A percentile compares a stretch with the other conserved stretches of the same genome.
phyloP scores from a whole-genome alignment of 169 alveolate species.

The Cryptosporidium tyzzeri region DNA sequence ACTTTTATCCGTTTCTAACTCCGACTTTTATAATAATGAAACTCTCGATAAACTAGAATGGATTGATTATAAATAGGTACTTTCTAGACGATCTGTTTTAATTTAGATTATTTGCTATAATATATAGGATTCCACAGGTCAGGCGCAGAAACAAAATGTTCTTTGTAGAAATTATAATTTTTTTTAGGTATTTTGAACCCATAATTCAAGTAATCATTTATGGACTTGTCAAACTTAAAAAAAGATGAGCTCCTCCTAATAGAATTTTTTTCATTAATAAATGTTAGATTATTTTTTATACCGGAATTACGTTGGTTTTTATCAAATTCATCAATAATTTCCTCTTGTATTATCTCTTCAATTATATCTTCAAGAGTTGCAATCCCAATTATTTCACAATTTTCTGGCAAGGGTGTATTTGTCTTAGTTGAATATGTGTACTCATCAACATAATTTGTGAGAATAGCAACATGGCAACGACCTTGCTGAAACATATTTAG shows the following conservation, averaged over 20 bases:
- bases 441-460: constrained; percentile 65
- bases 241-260: constrained; percentile 34
- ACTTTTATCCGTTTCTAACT: constrained; percentile 11
- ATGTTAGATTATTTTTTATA: neutral
- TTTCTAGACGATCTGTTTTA: constrained; percentile 2
- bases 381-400: constrained; percentile 64
- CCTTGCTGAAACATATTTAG: constrained; percentile 66
- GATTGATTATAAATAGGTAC: neutral
- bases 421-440: constrained; percentile 31
- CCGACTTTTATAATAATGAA: neutral
- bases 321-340: constrained; percentile 71
- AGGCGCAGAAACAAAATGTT: constrained; percentile 49
- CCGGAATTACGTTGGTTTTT: constrained; percentile 14
- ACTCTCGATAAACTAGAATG: neutral
- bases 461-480: constrained; percentile 71
- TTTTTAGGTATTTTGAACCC: neutral
- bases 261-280: constrained; percentile 1
- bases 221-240: constrained; percentile 28
- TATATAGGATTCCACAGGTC: constrained; percentile 43
- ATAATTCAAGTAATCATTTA: constrained; percentile 14
- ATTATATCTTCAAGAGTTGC: constrained; percentile 72
- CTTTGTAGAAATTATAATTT: constrained; percentile 20
- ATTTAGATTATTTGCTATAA: neutral
- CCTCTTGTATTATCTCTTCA: constrained; percentile 70
- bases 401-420: constrained; percentile 48